Evolutionary conservation across 306 rosid genomes (phyloP).

Genomic region (Alnus rubra): DNA sequence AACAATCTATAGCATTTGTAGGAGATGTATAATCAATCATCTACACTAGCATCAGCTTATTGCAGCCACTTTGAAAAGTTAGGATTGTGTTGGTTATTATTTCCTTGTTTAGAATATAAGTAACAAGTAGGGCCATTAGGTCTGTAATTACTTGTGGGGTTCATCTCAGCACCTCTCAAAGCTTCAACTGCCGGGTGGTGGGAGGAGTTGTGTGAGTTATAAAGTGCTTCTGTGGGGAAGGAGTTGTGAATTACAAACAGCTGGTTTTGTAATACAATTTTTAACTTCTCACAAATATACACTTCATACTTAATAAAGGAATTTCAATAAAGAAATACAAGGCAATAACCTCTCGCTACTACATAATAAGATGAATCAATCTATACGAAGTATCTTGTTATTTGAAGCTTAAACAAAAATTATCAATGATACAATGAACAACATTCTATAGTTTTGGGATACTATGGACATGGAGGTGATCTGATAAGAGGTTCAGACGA

Average conservation of each 20-base stretch:
- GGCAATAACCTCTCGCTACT: constrained; percentile 27
- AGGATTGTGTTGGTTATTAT: neutral
- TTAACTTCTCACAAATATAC: neutral
- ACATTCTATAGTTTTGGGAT: constrained; percentile 23
- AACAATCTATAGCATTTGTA: no score
- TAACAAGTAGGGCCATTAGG: neutral
- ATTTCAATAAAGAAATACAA: constrained; percentile 3
- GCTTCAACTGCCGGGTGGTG: neutral
- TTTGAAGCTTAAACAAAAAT: constrained; percentile 19
- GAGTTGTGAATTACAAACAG: neutral
- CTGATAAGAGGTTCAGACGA: constrained; percentile 79
- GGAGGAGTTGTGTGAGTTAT: neutral
- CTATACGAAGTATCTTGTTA: constrained; percentile 48
- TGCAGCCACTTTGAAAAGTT: neutral
- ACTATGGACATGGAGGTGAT: constrained; percentile 52
- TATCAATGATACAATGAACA: constrained; percentile 24
- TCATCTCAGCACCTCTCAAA: neutral
- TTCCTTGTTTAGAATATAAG: neutral
- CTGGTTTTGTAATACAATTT: neutral
- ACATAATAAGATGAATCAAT: constrained; percentile 25
- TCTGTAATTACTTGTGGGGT: neutral
- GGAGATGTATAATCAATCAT: no score
- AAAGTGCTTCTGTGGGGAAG: neutral
- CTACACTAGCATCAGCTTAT: neutral
- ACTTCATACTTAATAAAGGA: constrained; percentile 7